phyloP scores from a whole-genome alignment of 2,329 filamentous ascomycete genomes.

The Phialocephala subalpina region DNA sequence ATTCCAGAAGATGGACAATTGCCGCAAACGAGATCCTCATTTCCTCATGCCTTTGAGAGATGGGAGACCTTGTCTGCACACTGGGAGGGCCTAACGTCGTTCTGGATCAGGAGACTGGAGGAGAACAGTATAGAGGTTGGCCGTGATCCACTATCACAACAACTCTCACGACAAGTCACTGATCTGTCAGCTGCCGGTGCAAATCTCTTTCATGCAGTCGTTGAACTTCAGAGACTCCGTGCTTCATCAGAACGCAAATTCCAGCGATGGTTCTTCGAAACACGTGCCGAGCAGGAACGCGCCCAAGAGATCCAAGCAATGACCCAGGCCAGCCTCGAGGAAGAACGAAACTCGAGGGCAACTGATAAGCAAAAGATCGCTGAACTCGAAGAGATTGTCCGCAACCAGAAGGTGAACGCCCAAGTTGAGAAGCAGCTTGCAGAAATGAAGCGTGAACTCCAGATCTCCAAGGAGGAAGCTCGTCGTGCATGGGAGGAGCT shows the following conservation, averaged over 20 bases:
- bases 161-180: slow-evolving; percentile 92
- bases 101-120: slow-evolving; percentile 94
- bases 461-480: slow-evolving; percentile 96
- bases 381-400: slow-evolving; percentile 72
- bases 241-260: slow-evolving; percentile 98
- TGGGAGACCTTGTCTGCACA: slow-evolving; percentile 98
- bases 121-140: slow-evolving; percentile 88
- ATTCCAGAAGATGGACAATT: no score
- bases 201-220: slow-evolving; percentile 96
- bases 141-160: slow-evolving; percentile 82
- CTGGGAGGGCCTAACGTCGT: slow-evolving; percentile 96
- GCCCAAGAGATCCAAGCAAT: slow-evolving; percentile 83
- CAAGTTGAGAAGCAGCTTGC: slow-evolving; percentile 90
- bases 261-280: slow-evolving; percentile 98
- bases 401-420: slow-evolving; percentile 78
- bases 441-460: slow-evolving; percentile 91
- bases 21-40: slow-evolving; percentile 66
- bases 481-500: slow-evolving; percentile 97
- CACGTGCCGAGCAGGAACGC: slow-evolving; percentile 85
- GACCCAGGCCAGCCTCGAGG: slow-evolving; percentile 77
- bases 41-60: slow-evolving; percentile 95
- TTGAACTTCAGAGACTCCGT: slow-evolving; percentile 91
- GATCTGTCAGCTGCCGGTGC: slow-evolving; percentile 97
- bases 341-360: slow-evolving; percentile 74
- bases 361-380: slow-evolving; percentile 73